These are phyloP conservation scores for Maudiozyma saulgeensis DNA, from an alignment of 805 yeast species.

Conservation along the genomic window DNA sequence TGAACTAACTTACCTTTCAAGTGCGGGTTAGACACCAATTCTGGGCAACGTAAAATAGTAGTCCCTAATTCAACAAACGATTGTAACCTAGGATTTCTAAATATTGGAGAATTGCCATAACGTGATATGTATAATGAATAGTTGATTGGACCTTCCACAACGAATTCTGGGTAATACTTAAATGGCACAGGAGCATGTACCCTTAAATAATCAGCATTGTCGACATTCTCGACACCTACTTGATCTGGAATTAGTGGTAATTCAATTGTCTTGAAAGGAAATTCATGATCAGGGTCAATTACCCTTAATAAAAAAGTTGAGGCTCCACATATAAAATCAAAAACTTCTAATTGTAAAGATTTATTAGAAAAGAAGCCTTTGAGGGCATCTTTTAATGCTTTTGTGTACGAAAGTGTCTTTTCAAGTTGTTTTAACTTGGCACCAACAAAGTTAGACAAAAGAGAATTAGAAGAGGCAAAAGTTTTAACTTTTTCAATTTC, in stretches of 20 bases:
- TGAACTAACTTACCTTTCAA: conserved; percentile 79
- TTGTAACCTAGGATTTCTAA: conserved; percentile 41
- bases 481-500: conserved; percentile 30
- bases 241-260: conserved; percentile 56
- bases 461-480: conserved; percentile 5
- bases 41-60: conserved; percentile 73
- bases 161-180: conserved; percentile 76
- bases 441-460: conserved; percentile 7
- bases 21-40: conserved; percentile 83
- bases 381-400: conserved; percentile 46
- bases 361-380: conserved; percentile 53
- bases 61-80: conserved; percentile 64
- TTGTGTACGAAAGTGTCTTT: conserved; percentile 31
- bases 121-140: conserved; percentile 55
- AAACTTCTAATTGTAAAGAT: conserved; percentile 51
- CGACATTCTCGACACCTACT: conserved; percentile 55
- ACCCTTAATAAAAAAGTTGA: conserved; percentile 60
- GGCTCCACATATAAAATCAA: conserved; percentile 71
- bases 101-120: conserved; percentile 48
- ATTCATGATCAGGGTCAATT: conserved; percentile 61
- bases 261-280: conserved; percentile 42
- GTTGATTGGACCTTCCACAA: conserved; percentile 71
- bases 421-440: conserved; percentile 45
- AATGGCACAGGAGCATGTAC: conserved; percentile 63
- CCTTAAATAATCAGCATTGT: conserved; percentile 63